Percentiles rank a stretch among this genome's conserved stretches.
phyloP scores from a whole-genome alignment of 2,329 filamentous ascomycete species.

The Phaeomoniella chlamydospora region DNA sequence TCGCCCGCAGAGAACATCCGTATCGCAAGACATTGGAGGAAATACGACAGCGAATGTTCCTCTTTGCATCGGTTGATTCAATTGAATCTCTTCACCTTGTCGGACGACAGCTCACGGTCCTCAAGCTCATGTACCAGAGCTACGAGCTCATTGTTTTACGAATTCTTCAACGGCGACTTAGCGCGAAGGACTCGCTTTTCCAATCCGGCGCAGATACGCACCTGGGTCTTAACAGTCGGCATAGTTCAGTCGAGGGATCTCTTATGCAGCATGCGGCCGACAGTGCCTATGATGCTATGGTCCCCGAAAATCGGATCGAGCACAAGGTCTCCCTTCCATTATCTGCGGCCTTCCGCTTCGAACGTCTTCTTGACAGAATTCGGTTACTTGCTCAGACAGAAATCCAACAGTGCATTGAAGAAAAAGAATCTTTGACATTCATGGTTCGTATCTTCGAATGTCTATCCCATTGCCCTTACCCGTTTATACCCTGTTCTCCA shows the following conservation, averaged over 20 bases:
- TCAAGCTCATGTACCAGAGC: constrained; percentile 47
- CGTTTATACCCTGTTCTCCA: too few species aligned
- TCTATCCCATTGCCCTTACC: not conserved
- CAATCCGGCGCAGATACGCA: too few species aligned
- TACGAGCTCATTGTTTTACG: constrained; percentile 49
- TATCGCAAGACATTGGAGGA: constrained; percentile 33
- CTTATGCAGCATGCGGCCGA: not conserved
- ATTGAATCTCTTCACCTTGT: constrained; percentile 42
- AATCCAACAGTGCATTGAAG: constrained; percentile 49
- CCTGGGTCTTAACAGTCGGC: too few species aligned
- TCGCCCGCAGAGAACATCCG: constrained; percentile 40
- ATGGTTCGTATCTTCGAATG: constrained; percentile 44
- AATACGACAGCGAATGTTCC: constrained; percentile 41
- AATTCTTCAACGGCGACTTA: constrained; percentile 37
- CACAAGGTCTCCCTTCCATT: constrained; percentile 21
- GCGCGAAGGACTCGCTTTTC: too few species aligned
- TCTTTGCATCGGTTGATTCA: constrained; percentile 27
- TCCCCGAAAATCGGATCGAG: too few species aligned
- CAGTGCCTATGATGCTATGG: too few species aligned
- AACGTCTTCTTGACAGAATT: constrained; percentile 45
- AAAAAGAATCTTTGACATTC: constrained; percentile 55
- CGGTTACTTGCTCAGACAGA: constrained; percentile 48
- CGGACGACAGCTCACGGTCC: constrained; percentile 44
- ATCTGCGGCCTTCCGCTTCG: constrained; percentile 43
- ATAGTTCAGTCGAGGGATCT: constrained; percentile 2